Base-by-base conservation (phyloP, 2,329 filamentous ascomycete genomes). In the Ophidiomyces ophidiicola region DNA sequence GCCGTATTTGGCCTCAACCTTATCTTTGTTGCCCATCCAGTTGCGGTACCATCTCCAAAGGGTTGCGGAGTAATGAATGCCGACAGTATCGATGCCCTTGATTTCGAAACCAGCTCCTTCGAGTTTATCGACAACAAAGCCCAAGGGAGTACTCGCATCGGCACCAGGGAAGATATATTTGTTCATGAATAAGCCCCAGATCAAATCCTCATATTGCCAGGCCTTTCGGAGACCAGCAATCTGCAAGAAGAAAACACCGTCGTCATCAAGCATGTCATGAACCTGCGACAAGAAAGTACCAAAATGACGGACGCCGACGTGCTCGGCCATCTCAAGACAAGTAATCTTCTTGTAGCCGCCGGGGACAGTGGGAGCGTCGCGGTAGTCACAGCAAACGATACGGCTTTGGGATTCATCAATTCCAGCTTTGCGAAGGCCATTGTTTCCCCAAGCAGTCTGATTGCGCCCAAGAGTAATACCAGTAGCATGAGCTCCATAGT, bases 181-280 rank as follows among this genome's bases (percentile, higher is more conserved):
- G 79, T 96, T 96, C 86, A 96, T 93, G 74, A 94, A 96, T 32
- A 96, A 74, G 60, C 90, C 90, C 90, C 90, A 96, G 62, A 88
- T 82, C 36, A 94, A 74, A 66, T 96, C 88, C 71, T 96, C 87
- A 58, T 94, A 96, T 64, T 96, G 90, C 90, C 90, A 96, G 48
- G 74, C 70, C 70, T 92, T 92, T 53, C 90, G 81, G 46, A 98
- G 74, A 66, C 90, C 90, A 53, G 88, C 86, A 53, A 92, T 86
- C 64, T 96, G 90, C 45, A 96, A 72, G 74, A 90, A 94, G 70
- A 96, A 93, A 49, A 85, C 76, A 61, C 90, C 90, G 50, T 96
- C 86, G 50, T 96, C 90, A 46, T 94, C 84, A 39, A 96, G 78
- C 86, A 96, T 94, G 56, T 93, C 80, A 61, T 92, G 74, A 42